phyloP scores from a whole-genome alignment of 2,329 filamentous ascomycete genomes.

The Pestalotiopsis sp. region DNA sequence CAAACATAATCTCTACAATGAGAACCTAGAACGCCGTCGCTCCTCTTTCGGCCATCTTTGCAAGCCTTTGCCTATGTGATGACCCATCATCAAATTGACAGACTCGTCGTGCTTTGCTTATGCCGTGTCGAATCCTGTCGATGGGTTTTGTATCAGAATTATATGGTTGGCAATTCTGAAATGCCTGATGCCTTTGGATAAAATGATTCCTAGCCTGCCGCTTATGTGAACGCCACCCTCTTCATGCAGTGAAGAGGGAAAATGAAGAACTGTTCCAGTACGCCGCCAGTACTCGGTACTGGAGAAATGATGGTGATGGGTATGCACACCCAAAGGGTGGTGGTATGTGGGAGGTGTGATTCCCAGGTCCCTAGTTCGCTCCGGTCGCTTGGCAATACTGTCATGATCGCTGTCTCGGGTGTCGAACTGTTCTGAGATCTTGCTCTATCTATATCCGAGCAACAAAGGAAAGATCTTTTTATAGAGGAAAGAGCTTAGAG shows the following conservation, averaged over 20 bases:
- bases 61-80: not conserved
- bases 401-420: not conserved
- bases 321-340: not conserved
- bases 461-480: slow-evolving; percentile 14
- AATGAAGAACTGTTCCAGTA: not conserved
- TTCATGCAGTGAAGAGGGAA: not conserved
- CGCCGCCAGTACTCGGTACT: slow-evolving; percentile 18
- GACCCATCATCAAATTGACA: not conserved
- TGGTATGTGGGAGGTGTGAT: not conserved
- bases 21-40: not conserved
- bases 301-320: slow-evolving; percentile 11
- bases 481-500: slow-evolving; percentile 10
- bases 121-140: not conserved
- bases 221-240: not conserved
- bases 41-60: not conserved
- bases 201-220: not conserved
- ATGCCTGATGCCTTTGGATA: not conserved
- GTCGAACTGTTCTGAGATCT: not conserved
- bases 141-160: not conserved
- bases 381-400: not conserved
- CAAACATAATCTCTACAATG: slow-evolving; percentile 1
- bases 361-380: not conserved
- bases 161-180: not conserved
- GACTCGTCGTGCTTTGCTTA: not conserved
- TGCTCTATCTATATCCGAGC: not conserved